Evolutionary conservation across 768 basidiomycete genomes (phyloP).

Genomic region (Sarcodon aspratus): DNA sequence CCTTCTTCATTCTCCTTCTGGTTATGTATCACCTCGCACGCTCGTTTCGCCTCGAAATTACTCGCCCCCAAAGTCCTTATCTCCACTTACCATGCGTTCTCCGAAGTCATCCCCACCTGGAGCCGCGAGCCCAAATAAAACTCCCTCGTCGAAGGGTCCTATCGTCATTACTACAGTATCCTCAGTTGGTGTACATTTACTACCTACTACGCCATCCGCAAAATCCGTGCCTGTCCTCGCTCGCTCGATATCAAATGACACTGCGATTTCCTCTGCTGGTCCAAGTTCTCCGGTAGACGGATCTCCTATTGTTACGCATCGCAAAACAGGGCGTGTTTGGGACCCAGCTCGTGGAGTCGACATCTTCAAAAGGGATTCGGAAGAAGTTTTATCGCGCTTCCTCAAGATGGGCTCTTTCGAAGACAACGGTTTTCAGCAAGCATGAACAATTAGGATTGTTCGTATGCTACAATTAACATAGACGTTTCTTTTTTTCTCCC

Average conservation of each 20-base stretch:
- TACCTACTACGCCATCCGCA: conserved; percentile 9
- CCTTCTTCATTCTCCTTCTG: conserved; percentile 14
- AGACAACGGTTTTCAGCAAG: conserved; percentile 26
- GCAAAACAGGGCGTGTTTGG: conserved; percentile 55
- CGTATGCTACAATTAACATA: conserved; percentile 1
- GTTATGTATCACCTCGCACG: conserved; percentile 12
- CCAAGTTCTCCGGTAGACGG: conserved; percentile 10
- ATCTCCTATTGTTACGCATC: conserved; percentile 16
- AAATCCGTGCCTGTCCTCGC: conserved; percentile 16
- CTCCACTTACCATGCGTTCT: conserved; percentile 7
- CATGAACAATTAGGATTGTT: background rate
- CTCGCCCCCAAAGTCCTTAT: conserved; percentile 9
- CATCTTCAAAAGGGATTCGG: conserved; percentile 76
- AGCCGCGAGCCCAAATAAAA: conserved; percentile 4
- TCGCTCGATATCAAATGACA: conserved; percentile 35
- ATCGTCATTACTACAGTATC: conserved; percentile 3
- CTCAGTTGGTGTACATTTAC: conserved; percentile 3
- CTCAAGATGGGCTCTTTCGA: conserved; percentile 71
- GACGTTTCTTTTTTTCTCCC: background rate
- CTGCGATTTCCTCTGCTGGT: conserved; percentile 37
- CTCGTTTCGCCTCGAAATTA: conserved; percentile 17
- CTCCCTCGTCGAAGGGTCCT: conserved; percentile 3
- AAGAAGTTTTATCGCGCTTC: conserved; percentile 78
- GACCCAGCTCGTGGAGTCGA: conserved; percentile 83
- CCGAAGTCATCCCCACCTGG: conserved; percentile 8